Conservation (phyloP, 352 stramenopile species). For the Pythium scleroteichum region DNA sequence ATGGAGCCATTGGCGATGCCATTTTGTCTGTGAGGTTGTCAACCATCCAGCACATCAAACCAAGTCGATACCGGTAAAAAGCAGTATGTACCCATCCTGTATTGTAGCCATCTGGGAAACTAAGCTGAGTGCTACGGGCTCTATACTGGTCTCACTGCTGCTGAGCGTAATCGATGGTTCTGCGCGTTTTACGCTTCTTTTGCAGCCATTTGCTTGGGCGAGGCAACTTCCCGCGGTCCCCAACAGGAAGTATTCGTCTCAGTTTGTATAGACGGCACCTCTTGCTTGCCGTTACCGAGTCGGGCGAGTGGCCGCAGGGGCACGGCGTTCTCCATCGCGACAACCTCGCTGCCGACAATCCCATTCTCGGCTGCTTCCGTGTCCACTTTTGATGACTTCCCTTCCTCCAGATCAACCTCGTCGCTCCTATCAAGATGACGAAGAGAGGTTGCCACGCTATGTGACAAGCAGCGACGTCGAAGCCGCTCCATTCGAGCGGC, state of each 20-base stretch:
- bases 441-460: background rate
- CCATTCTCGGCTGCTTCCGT: background rate
- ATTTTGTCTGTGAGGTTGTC: conserved; percentile 17
- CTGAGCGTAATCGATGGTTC: too few relatives aligned
- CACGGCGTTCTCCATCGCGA: conserved; percentile 15
- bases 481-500: conserved; percentile 22
- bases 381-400: conserved; percentile 8
- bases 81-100: conserved; percentile 1
- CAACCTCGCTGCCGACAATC: background rate
- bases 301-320: conserved; percentile 10
- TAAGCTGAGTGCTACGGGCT: background rate
- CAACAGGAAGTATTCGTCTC: conserved; percentile 18
- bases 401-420: conserved; percentile 17
- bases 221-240: conserved; percentile 29
- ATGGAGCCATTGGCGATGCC: background rate
- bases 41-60: conserved; percentile 18
- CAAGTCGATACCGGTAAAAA: background rate
- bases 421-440: background rate
- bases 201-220: conserved; percentile 17
- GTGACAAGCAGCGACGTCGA: conserved; percentile 15
- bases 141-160: too few relatives aligned
- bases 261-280: background rate
- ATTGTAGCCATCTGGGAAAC: conserved; percentile 23
- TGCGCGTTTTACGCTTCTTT: conserved; percentile 31
- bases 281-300: conserved; percentile 4